Evolutionary conservation across 2,329 filamentous ascomycete species (phyloP).

Genomic region (Chaetomiaceae sp.): DNA sequence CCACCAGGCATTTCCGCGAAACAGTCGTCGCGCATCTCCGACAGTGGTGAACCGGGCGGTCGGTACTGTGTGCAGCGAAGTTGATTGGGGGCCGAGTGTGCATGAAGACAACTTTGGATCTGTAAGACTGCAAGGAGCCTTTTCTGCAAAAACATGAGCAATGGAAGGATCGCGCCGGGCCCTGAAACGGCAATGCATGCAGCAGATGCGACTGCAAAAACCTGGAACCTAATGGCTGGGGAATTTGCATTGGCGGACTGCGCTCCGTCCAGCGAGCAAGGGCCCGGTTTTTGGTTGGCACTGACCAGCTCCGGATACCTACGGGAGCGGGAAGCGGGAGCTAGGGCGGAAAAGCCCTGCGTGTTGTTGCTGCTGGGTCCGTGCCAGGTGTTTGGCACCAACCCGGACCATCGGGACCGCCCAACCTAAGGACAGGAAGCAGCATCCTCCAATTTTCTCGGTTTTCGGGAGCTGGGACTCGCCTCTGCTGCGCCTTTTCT

Average conservation of each 20-base stretch:
- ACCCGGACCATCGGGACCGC: slow-evolving; percentile 15
- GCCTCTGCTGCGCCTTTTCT: too few species aligned
- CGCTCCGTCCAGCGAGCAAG: not conserved
- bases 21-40: not conserved
- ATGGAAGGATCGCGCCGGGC: not conserved
- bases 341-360: slow-evolving; percentile 11
- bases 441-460: too few species aligned
- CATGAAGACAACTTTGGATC: too few species aligned
- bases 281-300: not conserved
- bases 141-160: not conserved
- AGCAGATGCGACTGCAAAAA: not conserved
- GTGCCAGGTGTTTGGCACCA: slow-evolving; percentile 4
- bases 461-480: too few species aligned
- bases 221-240: too few species aligned
- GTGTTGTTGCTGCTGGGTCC: slow-evolving; percentile 4
- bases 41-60: not conserved
- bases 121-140: too few species aligned
- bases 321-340: slow-evolving; percentile 21
- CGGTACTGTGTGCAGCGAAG: not conserved
- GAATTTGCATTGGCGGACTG: not conserved
- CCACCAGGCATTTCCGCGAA: not conserved
- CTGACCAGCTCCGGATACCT: not conserved
- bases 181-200: not conserved
- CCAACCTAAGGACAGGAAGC: not conserved
- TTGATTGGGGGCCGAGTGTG: not conserved